These are phyloP conservation scores for Fomitopsis pinicola DNA, from an alignment of 1,284 basidiomycete genomes.

Conservation along the genomic window DNA sequence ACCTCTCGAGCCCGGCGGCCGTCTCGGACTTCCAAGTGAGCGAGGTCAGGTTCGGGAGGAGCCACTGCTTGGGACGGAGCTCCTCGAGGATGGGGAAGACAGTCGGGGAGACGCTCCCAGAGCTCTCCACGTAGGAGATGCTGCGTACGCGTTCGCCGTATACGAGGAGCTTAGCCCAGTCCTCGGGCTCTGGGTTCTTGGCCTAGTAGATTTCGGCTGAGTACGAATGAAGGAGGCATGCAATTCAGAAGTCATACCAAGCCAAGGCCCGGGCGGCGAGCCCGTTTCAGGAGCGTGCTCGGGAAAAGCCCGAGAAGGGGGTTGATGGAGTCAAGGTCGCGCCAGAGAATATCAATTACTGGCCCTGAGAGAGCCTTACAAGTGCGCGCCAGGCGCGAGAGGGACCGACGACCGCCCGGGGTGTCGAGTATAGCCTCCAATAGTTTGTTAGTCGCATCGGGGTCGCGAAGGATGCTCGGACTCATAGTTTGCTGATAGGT, in stretches of 20 bases:
- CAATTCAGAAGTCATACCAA: slow-evolving; percentile 48
- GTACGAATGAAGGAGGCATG: slow-evolving; percentile 7
- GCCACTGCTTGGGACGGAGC: slow-evolving; percentile 51
- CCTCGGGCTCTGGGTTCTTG: slow-evolving; percentile 53
- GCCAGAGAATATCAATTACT: slow-evolving; percentile 70
- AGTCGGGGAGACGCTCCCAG: slow-evolving; percentile 55
- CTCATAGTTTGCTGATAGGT: slow-evolving; percentile 49
- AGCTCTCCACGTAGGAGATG: slow-evolving; percentile 63
- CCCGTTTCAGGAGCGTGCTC: slow-evolving; percentile 56
- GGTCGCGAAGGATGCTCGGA: slow-evolving; percentile 54
- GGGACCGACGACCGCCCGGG: slow-evolving; percentile 51
- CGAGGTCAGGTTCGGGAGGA: slow-evolving; percentile 64
- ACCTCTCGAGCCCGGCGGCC: slow-evolving; percentile 56
- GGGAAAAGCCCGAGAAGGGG: slow-evolving; percentile 72
- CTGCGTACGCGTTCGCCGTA: slow-evolving; percentile 64
- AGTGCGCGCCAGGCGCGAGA: slow-evolving; percentile 67
- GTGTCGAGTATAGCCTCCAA: slow-evolving; percentile 66
- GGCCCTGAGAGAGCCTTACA: slow-evolving; percentile 68
- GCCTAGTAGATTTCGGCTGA: slow-evolving; percentile 34
- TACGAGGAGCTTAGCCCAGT: slow-evolving; percentile 61
- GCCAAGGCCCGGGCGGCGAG: slow-evolving; percentile 66
- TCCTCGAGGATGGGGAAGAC: slow-evolving; percentile 65
- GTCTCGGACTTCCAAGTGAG: slow-evolving; percentile 71
- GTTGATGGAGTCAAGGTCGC: slow-evolving; percentile 68
- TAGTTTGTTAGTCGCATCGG: slow-evolving; percentile 57